These are phyloP conservation scores for Botrytis porri DNA, from an alignment of 2,329 filamentous ascomycete genomes.

Conservation along the genomic window DNA sequence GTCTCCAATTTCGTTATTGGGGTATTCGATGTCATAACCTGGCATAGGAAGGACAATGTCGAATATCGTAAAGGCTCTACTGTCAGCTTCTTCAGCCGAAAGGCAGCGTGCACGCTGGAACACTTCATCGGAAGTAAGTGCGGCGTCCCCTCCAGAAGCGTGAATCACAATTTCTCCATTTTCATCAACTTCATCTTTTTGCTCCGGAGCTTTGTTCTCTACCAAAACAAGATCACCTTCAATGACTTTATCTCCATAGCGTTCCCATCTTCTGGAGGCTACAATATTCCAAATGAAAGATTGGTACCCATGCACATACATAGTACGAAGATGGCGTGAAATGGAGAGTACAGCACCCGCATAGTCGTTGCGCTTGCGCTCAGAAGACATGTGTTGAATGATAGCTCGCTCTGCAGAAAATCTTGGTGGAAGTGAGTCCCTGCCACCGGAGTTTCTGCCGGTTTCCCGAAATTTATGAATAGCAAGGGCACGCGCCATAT, in stretches of 20 bases:
- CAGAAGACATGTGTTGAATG: constrained; percentile 65
- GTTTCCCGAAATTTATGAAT: constrained; percentile 70
- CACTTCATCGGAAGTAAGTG: constrained; percentile 50
- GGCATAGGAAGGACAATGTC: constrained; percentile 92
- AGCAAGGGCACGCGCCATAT: constrained; percentile 73
- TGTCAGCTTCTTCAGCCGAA: constrained; percentile 72
- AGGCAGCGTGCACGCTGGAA: constrained; percentile 71
- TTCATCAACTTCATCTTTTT: constrained; percentile 39
- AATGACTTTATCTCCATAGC: constrained; percentile 70
- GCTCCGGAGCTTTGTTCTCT: constrained; percentile 26
- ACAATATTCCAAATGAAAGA: constrained; percentile 90
- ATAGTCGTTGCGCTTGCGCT: constrained; percentile 58
- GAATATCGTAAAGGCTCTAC: constrained; percentile 74
- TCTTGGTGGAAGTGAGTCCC: constrained; percentile 69
- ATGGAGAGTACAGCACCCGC: constrained; percentile 78
- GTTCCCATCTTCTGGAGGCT: constrained; percentile 75
- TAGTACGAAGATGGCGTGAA: constrained; percentile 76
- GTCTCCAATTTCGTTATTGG: constrained; percentile 74
- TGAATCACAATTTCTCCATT: constrained; percentile 46
- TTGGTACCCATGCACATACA: constrained; percentile 98
- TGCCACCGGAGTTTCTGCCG: constrained; percentile 49
- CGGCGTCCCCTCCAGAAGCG: constrained; percentile 55
- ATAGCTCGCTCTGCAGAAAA: constrained; percentile 79
- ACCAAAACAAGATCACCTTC: constrained; percentile 68
- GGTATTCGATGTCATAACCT: constrained; percentile 86